Evolutionary conservation across 176 grass and related monocot genomes (phyloP).

Genomic region (Themeda triandra): DNA sequence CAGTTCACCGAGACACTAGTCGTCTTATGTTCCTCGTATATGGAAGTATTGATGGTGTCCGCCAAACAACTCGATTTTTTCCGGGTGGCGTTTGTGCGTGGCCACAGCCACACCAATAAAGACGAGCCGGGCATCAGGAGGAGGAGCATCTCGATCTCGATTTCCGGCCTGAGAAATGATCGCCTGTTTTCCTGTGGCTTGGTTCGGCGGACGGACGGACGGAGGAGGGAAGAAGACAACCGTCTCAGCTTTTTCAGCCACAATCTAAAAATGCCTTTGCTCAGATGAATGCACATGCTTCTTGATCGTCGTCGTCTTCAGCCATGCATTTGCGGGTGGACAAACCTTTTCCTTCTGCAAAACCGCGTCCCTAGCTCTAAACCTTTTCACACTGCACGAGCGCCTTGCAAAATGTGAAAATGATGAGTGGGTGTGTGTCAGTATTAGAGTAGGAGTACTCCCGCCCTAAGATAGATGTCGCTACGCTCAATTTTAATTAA

Average conservation of each 20-base stretch:
- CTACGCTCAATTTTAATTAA: no score
- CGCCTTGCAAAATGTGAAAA: neutral
- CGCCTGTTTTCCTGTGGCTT: conserved; percentile 14
- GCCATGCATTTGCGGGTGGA: no score
- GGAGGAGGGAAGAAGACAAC: no score
- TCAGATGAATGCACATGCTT: no score
- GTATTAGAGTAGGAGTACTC: neutral
- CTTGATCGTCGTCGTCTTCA: no score
- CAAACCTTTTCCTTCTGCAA: no score
- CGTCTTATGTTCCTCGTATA: no score
- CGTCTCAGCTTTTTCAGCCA: no score
- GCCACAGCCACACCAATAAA: neutral
- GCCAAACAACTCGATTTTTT: neutral
- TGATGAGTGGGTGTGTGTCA: neutral
- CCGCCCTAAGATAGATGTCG: no score
- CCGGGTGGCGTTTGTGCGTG: neutral
- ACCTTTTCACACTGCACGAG: neutral
- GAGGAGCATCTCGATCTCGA: conserved; percentile 23
- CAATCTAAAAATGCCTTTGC: no score
- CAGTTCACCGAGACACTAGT: neutral
- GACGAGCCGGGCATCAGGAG: neutral
- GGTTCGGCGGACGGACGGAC: neutral
- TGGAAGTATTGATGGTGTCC: no score
- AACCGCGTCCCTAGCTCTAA: neutral
- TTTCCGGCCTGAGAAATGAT: neutral